Conservation (phyloP, 129 eudicot genomes). For the Apium graveolens region DNA sequence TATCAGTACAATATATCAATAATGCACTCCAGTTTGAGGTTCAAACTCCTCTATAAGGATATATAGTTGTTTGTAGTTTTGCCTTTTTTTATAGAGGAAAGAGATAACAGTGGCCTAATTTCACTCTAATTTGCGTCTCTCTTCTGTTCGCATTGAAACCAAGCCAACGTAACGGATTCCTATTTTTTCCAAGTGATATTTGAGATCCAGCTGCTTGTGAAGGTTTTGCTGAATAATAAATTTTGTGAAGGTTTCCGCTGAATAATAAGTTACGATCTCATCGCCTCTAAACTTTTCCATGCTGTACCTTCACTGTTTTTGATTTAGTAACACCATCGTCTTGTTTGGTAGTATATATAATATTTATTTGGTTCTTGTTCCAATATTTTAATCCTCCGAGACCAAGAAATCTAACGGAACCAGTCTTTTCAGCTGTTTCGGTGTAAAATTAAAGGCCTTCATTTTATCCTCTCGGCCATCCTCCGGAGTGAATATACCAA, state of each 20-base stretch:
- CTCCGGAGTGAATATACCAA: not conserved
- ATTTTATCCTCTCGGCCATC: no score
- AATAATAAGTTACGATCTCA: not conserved
- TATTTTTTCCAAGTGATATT: not conserved
- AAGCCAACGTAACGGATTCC: no score
- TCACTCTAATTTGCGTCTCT: not conserved
- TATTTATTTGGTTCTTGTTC: not conserved
- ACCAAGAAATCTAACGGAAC: no score
- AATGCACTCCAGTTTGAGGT: not conserved
- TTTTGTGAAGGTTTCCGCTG: not conserved
- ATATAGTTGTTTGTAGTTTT: not conserved
- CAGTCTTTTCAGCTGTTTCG: not conserved
- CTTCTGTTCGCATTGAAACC: no score
- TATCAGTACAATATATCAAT: not conserved
- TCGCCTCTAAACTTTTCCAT: not conserved
- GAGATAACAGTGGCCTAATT: not conserved
- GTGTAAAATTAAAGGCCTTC: no score
- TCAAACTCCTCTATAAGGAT: not conserved
- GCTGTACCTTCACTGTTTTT: not conserved
- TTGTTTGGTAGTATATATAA: not conserved
- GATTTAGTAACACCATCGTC: not conserved
- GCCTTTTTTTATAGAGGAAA: not conserved
- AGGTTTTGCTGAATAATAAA: not conserved
- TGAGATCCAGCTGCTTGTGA: not conserved
- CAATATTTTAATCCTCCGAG: not conserved